Evolutionary conservation across 2,329 filamentous ascomycete species (phyloP), one percentile per base, ranked within the genome.

Genomic region (Arthrocladium fulminans): DNA sequence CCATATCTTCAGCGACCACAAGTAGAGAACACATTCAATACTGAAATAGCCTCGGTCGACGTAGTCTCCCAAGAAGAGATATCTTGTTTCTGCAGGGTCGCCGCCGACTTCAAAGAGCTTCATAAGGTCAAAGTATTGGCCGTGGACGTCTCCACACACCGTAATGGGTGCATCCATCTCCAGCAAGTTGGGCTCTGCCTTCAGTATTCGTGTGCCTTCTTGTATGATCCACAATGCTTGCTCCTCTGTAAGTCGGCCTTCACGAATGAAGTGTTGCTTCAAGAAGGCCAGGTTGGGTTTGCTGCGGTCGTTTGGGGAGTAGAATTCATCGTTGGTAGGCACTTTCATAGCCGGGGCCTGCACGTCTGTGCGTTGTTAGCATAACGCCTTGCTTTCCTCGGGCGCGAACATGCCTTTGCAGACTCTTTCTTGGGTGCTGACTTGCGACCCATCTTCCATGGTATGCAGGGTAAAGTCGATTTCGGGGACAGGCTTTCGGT

Each of bases 101-200:
- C 92, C 92, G 57, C 92, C 92, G 45, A 98, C 92, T 69, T 98
- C 92, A 63, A 98, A 98, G 27, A 98, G 77, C 75, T 98, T 98
- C 92, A 98, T 98, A 64, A 98, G 72, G 68, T 98, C 92, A 68
- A 95, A 98, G 73, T 97, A 98, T 72, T 98, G 92, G 58, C 92
- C 92, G 69, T 98, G 92, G 47, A 98, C 89, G 63, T 98, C 92
- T 65, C 92, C 92, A 63, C 92, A 98, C 44, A 98, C 92, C 8
- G 92, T 98, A 64, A 98, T 98, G 53, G 92, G 92, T 34, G 92
- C 92, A 68, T 98, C 92, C 92, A 98, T 98, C 75, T 98, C 92
- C 58, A 98, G 77, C 56, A 98, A 75, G 68, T 97, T 98, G 56
- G 92, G 90, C 72, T 98, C 92, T 54, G 83, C 76, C 63, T 84